Percentiles rank a stretch among this genome's conserved stretches.
These are phyloP conservation scores for Aspergillus sp. DNA, from an alignment of 2,329 filamentous ascomycete species.

Conservation along the genomic window DNA sequence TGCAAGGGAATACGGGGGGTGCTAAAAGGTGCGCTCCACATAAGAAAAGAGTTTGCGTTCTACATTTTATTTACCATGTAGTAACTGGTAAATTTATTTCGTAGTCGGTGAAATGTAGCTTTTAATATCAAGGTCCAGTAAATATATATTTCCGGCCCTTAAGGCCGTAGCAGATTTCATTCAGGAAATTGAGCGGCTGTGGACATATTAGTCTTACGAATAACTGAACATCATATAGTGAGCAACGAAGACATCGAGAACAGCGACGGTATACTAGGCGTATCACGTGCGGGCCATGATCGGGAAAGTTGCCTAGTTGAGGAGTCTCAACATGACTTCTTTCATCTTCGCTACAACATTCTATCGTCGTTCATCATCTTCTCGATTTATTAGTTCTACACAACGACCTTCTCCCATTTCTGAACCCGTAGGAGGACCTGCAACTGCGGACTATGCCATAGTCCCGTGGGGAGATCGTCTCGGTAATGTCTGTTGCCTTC, in stretches of 20 bases:
- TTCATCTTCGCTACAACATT: neutral
- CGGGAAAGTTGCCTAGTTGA: conserved; percentile 10
- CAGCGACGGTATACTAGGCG: neutral
- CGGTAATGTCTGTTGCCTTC: neutral
- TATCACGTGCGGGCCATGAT: conserved; percentile 7
- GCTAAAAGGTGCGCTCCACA: too few species aligned
- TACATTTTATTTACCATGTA: too few species aligned
- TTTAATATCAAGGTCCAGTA: too few species aligned
- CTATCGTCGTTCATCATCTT: neutral
- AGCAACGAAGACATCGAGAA: neutral
- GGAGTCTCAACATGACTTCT: neutral
- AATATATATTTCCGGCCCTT: too few species aligned
- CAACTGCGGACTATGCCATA: neutral
- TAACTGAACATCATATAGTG: too few species aligned
- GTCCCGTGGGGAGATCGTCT: neutral
- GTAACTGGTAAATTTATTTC: too few species aligned
- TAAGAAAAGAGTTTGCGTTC: too few species aligned
- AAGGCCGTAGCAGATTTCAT: too few species aligned
- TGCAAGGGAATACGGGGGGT: too few species aligned
- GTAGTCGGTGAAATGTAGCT: too few species aligned
- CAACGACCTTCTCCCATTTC: neutral
- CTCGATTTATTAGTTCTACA: neutral
- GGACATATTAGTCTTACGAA: too few species aligned
- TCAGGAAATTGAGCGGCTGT: too few species aligned
- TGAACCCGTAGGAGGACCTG: neutral